Conservation (phyloP, 2,329 filamentous ascomycete species). For the Lomentospora prolificans region DNA sequence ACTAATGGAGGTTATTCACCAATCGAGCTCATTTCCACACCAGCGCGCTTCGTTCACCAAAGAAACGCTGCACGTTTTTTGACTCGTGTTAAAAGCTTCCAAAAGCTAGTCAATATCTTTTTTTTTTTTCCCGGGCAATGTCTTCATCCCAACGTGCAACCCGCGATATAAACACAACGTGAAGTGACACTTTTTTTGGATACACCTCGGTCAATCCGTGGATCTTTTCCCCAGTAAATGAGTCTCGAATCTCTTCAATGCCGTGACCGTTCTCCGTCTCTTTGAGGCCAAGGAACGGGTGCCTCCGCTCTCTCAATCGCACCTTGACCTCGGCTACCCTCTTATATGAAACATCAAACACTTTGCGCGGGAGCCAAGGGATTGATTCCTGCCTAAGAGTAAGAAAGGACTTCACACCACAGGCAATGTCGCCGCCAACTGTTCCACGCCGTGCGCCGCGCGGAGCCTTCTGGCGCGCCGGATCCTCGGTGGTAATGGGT, state of each 20-base stretch:
- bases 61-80: background rate
- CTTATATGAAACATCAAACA: background rate
- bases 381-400: too few relatives aligned
- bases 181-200: too few relatives aligned
- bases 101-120: background rate
- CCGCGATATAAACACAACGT: background rate
- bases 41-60: background rate
- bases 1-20: background rate
- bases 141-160: background rate
- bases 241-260: background rate
- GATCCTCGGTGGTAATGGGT: conserved; percentile 67
- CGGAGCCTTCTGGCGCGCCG: conserved; percentile 59
- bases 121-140: background rate
- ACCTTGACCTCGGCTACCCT: background rate
- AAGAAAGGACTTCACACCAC: background rate
- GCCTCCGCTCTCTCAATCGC: background rate
- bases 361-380: too few relatives aligned
- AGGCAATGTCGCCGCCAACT: background rate
- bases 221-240: too few relatives aligned
- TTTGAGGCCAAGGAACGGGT: too few relatives aligned
- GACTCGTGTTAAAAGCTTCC: background rate
- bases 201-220: background rate
- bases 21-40: background rate
- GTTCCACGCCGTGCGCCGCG: conserved; percentile 28
- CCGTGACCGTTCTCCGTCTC: background rate